Percentiles rank a stretch among this genome's conserved stretches.
Evolutionary conservation across 306 rosid genomes (phyloP).

Genomic region (Styphnolobium japonicum): DNA sequence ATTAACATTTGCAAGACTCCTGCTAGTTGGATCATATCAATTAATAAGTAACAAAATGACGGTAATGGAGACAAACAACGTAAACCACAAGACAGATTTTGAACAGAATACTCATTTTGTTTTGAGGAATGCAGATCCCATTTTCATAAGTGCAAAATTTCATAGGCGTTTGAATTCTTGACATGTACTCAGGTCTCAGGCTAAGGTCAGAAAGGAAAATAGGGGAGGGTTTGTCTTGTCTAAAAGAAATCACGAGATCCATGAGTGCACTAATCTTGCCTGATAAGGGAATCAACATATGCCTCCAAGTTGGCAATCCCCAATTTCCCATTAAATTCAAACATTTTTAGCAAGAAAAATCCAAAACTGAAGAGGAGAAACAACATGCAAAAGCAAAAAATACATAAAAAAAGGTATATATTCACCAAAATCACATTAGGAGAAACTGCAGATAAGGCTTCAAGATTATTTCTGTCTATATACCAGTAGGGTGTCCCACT

Average conservation of each 20-base stretch:
- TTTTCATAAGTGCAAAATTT: neutral
- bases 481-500: neutral
- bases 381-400: neutral
- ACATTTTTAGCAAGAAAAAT: neutral
- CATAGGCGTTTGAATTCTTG: neutral
- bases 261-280: neutral
- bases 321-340: neutral
- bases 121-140: neutral
- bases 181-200: neutral
- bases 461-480: neutral
- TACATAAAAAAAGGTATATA: neutral
- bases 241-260: neutral
- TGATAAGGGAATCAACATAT: neutral
- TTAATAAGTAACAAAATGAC: neutral
- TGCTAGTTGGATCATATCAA: neutral
- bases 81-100: neutral
- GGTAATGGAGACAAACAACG: neutral
- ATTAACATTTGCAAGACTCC: conserved; percentile 1
- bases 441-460: neutral
- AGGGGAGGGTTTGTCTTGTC: neutral
- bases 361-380: neutral
- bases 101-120: neutral
- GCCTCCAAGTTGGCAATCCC: neutral
- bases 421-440: neutral
- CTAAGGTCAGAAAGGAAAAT: neutral